phyloP scores from a whole-genome alignment of 257 asterid genomes.

The Solanum stenotomum region DNA sequence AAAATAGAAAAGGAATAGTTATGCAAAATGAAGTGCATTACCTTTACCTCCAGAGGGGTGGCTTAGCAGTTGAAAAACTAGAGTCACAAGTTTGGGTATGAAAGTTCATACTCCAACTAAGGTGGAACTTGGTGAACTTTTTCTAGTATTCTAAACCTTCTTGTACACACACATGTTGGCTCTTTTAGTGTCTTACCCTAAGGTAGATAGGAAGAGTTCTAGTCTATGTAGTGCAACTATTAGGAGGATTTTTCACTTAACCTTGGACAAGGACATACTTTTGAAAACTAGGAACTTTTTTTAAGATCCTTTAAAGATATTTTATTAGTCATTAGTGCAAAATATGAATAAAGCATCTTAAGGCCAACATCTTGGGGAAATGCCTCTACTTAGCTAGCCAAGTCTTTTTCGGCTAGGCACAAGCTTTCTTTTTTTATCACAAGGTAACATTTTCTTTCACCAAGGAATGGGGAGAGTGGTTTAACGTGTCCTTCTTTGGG shows the following conservation, averaged over 20 bases:
- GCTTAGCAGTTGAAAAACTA: neutral
- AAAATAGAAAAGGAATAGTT: neutral
- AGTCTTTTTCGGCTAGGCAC: neutral
- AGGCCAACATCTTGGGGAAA: neutral
- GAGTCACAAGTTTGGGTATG: neutral
- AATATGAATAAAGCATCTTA: neutral
- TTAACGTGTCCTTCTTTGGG: neutral
- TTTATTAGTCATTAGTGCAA: neutral
- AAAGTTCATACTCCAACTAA: too few relatives aligned
- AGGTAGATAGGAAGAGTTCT: neutral
- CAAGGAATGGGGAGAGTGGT: neutral
- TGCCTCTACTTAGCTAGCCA: neutral
- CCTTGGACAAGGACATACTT: neutral
- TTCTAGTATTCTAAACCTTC: neutral
- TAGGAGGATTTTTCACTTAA: neutral
- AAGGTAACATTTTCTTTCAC: neutral
- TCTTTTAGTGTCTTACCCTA: neutral
- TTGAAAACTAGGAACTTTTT: neutral
- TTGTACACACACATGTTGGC: neutral
- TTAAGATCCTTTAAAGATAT: neutral
- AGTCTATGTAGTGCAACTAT: neutral
- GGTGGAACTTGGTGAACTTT: neutral
- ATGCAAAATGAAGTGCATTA: neutral
- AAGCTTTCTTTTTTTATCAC: neutral
- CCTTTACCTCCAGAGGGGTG: neutral